These are phyloP conservation scores for Flaveria brownii DNA, from an alignment of 129 eudicot genomes.

Conservation along the genomic window DNA sequence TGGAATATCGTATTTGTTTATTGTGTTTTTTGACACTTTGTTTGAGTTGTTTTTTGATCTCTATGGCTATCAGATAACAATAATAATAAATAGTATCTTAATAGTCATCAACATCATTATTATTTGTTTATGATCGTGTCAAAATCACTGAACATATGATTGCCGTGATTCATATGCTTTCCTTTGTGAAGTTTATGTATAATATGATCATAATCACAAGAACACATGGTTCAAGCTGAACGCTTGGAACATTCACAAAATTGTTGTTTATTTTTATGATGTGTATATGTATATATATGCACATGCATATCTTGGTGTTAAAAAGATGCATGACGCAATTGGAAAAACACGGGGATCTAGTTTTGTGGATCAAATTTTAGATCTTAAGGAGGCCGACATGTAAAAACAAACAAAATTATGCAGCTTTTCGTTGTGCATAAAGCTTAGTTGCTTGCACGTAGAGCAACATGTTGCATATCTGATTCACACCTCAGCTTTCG, in stretches of 20 bases:
- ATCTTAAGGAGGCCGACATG: not conserved
- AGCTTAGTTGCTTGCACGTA: not conserved
- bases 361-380: not conserved
- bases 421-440: not conserved
- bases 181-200: not conserved
- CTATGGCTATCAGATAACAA: conserved; percentile 13
- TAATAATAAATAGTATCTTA: not conserved
- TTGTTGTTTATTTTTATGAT: not conserved
- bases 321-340: no score
- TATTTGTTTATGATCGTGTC: conserved; percentile 22
- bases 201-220: not conserved
- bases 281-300: not conserved
- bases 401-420: no score
- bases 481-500: no score
- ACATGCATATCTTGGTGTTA: not conserved
- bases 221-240: not conserved
- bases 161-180: not conserved
- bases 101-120: not conserved
- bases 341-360: no score
- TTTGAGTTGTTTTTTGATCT: conserved; percentile 29
- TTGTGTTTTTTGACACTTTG: conserved; percentile 17
- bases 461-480: no score
- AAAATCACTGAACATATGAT: conserved; percentile 22
- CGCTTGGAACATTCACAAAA: not conserved
- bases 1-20: conserved; percentile 13